phyloP scores from a whole-genome alignment of 2,329 filamentous ascomycete species.

The Alternaria dauci region DNA sequence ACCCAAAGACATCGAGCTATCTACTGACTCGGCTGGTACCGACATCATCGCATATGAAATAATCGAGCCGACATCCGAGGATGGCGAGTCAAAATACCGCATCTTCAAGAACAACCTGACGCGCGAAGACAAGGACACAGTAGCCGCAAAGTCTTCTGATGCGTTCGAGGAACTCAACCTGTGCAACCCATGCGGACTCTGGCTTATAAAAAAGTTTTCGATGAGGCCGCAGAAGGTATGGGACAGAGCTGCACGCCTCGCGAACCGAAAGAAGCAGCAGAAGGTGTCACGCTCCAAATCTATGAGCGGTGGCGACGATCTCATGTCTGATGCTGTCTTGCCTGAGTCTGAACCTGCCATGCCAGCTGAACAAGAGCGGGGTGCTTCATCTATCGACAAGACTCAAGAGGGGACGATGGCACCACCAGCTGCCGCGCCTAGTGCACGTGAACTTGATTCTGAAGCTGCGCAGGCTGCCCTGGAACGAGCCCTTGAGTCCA shows the following conservation, averaged over 20 bases:
- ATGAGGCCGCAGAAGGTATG: constrained; percentile 87
- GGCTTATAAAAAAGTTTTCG: constrained; percentile 85
- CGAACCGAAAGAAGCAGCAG: constrained; percentile 48
- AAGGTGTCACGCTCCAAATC: constrained; percentile 51
- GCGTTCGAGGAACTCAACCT: constrained; percentile 76
- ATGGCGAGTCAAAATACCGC: constrained; percentile 72
- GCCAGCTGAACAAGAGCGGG: constrained; percentile 22
- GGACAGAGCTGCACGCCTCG: constrained; percentile 61
- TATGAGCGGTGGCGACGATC: constrained; percentile 58
- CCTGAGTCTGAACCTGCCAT: constrained; percentile 41
- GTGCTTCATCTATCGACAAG: constrained; percentile 19
- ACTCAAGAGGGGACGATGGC: constrained; percentile 22
- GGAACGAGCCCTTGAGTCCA: constrained; percentile 67
- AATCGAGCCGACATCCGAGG: constrained; percentile 56
- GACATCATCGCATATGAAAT: constrained; percentile 63
- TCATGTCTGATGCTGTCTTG: constrained; percentile 41
- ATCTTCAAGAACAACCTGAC: constrained; percentile 79
- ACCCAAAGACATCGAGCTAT: constrained; percentile 74
- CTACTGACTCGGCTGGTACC: constrained; percentile 68
- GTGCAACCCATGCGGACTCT: constrained; percentile 96
- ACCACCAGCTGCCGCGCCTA: constrained; percentile 15
- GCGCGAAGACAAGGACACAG: constrained; percentile 67
- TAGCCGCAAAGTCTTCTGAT: constrained; percentile 19
- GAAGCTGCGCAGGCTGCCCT: constrained; percentile 51
- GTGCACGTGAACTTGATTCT: constrained; percentile 21